phyloP scores from a whole-genome alignment of 1,284 basidiomycete species.

The Pascua sp. region DNA sequence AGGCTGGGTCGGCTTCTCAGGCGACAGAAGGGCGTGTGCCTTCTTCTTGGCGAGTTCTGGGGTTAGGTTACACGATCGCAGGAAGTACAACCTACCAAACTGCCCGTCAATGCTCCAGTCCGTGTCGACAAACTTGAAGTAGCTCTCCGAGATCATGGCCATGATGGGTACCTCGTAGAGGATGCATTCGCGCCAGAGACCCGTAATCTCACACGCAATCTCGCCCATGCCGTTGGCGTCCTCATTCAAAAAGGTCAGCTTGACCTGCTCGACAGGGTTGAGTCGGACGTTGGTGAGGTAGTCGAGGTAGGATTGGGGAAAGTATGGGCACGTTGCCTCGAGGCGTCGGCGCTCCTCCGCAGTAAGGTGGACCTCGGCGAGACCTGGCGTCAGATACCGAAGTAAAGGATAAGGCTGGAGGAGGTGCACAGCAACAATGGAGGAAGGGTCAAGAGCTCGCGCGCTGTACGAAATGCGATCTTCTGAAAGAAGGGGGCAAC shows the following conservation, averaged over 20 bases:
- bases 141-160: conserved; percentile 62
- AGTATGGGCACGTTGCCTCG: conserved; percentile 66
- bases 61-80: conserved; percentile 3
- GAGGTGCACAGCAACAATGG: neutral
- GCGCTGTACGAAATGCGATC: neutral
- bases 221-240: conserved; percentile 54
- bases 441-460: neutral
- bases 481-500: no score
- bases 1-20: conserved; percentile 50
- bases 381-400: conserved; percentile 53
- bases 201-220: conserved; percentile 69
- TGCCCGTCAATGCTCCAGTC: conserved; percentile 84
- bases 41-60: conserved; percentile 67
- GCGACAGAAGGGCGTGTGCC: conserved; percentile 61
- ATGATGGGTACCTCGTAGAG: conserved; percentile 95
- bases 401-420: neutral
- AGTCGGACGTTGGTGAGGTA: conserved; percentile 70
- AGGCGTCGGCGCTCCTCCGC: conserved; percentile 69
- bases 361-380: conserved; percentile 63
- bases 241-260: conserved; percentile 61
- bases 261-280: conserved; percentile 72
- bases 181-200: conserved; percentile 85
- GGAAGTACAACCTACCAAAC: conserved; percentile 50
- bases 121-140: conserved; percentile 61
- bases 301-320: conserved; percentile 69